A percentile compares a stretch with the other conserved stretches of the same genome.
Evolutionary conservation across 768 basidiomycete species (phyloP).

Genomic region (Zangia roseola): DNA sequence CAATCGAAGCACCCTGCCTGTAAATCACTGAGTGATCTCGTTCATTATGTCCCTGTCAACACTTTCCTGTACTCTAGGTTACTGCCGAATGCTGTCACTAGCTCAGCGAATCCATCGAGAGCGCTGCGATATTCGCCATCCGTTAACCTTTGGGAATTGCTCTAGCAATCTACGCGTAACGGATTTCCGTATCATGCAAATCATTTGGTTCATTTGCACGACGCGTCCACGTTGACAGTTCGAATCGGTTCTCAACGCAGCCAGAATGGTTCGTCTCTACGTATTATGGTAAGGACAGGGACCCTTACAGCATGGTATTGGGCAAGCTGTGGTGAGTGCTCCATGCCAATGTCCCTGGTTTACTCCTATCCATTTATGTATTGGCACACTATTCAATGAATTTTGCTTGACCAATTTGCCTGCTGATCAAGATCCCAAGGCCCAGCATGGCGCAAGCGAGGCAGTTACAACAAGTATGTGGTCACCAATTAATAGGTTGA

Average conservation of each 20-base stretch:
- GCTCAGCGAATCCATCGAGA: neutral
- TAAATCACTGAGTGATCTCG: neutral
- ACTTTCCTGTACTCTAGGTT: neutral
- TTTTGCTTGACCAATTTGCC: neutral
- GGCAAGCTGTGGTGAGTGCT: conserved; percentile 9
- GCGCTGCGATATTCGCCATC: neutral
- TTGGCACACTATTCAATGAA: neutral
- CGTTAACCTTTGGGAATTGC: no score
- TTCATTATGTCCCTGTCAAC: neutral
- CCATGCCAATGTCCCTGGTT: conserved; percentile 10
- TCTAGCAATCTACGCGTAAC: no score
- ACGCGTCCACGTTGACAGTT: neutral
- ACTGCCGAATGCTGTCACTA: neutral
- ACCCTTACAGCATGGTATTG: neutral
- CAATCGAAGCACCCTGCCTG: neutral
- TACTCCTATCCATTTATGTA: neutral
- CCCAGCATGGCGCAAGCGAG: conserved; percentile 1
- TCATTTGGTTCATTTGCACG: neutral
- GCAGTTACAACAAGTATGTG: neutral
- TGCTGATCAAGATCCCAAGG: conserved; percentile 1
- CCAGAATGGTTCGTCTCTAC: conserved; percentile 5
- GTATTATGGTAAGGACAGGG: neutral
- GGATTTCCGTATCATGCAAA: neutral
- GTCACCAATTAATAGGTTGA: neutral
- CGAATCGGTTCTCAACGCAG: conserved; percentile 3